Evolutionary conservation across 1,284 basidiomycete genomes (phyloP), one percentile per base, ranked within the genome.

Genomic region (Pseudozyma hubeiensis): DNA sequence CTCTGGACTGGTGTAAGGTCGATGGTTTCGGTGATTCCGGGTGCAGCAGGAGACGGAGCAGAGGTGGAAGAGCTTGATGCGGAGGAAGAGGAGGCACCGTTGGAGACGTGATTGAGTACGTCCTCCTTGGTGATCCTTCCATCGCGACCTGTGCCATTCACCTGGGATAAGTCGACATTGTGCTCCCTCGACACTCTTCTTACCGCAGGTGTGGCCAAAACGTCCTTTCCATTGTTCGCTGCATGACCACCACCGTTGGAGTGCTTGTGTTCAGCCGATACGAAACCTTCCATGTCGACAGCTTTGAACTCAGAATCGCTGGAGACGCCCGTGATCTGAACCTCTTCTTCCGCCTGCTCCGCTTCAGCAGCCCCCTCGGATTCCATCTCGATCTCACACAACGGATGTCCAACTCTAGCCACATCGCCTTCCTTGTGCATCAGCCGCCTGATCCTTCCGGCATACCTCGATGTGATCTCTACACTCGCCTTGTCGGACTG

Each of bases 401-500:
- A 86, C 7, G 90, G 90, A 48, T 89, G 87, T 29, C 94, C 94
- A 16, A 97, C 94, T 81, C 93, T 93, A 39, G 93, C 91, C 13
- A 94, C 89, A 77, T 93, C 89, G 17, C 94, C 94, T 72, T 91
- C 92, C 69, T 90, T 87, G 29, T 93, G 91, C 6, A 92, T 87
- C 16, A 96, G 85, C 57, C 90, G 87, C 63, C 87, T 89, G 47
- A 97, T 87, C 34, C 89, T 87, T 2, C 94, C 94, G 35, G 93
- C 90, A 78, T 89, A 94, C 0, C 94, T 93, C 61, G 91, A 92
- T 0, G 94, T 97, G 64, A 97, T 93, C 84, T 97, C 94, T 30
- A 97, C 94, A 76, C 91, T 93, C 3, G 92, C 92, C 85, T 97
- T 97, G 88, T 97, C 94, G 70, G 91, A 93, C 86, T 94, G 93